A percentile compares a stretch with the other conserved stretches of the same genome.
These are phyloP conservation scores for Hymenoscyphus infarciens DNA, from an alignment of 2,329 filamentous ascomycete species.

Conservation along the genomic window DNA sequence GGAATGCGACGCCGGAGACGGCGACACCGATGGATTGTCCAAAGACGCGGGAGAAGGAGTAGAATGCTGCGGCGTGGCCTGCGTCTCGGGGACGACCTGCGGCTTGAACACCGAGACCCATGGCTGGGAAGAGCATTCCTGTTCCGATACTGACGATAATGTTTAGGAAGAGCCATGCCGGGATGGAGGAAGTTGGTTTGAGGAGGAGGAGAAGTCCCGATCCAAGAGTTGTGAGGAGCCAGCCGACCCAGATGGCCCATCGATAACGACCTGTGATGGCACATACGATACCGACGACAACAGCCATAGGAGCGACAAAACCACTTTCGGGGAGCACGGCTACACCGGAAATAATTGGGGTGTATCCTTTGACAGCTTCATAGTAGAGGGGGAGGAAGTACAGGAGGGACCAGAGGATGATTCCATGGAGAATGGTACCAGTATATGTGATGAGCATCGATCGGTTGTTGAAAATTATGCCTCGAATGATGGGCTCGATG, in stretches of 20 bases:
- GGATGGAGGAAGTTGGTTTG: slow-evolving; percentile 46
- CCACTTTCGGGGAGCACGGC: slow-evolving; percentile 58
- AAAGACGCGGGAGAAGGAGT: slow-evolving; percentile 62
- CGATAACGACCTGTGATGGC: slow-evolving; percentile 56
- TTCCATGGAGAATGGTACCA: slow-evolving; percentile 55
- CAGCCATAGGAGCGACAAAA: slow-evolving; percentile 59
- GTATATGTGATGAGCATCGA: slow-evolving; percentile 49
- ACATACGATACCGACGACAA: slow-evolving; percentile 52
- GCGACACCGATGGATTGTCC: slow-evolving; percentile 65
- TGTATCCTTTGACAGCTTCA: slow-evolving; percentile 50
- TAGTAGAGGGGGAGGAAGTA: slow-evolving; percentile 54
- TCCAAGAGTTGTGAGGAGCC: slow-evolving; percentile 56
- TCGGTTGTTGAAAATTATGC: slow-evolving; percentile 44
- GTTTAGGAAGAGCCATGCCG: slow-evolving; percentile 58
- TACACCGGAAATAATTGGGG: slow-evolving; percentile 51
- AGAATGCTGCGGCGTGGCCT: slow-evolving; percentile 60
- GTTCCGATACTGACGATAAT: slow-evolving; percentile 57
- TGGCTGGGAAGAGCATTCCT: slow-evolving; percentile 62
- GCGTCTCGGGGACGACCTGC: slow-evolving; percentile 53
- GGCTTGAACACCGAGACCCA: slow-evolving; percentile 62
- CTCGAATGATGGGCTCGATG: slow-evolving; percentile 39
- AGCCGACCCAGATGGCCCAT: slow-evolving; percentile 53
- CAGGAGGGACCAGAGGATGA: slow-evolving; percentile 50
- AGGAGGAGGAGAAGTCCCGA: slow-evolving; percentile 53
- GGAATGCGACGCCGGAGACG: slow-evolving; percentile 65